Conservation (phyloP, 345 rosid genomes). For the Gossypium stocksii region DNA sequence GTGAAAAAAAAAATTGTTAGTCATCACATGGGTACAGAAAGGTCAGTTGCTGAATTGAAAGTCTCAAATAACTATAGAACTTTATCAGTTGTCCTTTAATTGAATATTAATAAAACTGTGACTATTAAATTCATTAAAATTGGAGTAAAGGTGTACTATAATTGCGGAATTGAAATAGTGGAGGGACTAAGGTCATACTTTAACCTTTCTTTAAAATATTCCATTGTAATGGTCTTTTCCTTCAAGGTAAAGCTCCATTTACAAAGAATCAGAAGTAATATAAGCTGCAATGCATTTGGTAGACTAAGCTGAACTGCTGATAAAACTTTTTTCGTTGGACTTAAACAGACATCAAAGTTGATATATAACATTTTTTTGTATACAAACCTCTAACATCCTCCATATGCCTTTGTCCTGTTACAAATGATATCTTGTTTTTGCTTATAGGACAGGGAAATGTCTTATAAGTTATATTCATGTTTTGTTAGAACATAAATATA, state of each 20-base stretch:
- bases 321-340: neutral
- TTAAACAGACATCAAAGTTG: neutral
- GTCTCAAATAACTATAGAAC: neutral
- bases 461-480: neutral
- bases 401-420: neutral
- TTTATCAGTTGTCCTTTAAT: neutral
- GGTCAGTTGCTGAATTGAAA: neutral
- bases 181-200: constrained; percentile 1
- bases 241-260: neutral
- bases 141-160: neutral
- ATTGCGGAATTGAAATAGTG: neutral
- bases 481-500: neutral
- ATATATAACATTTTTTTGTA: neutral
- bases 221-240: neutral
- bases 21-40: neutral
- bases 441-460: neutral
- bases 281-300: neutral
- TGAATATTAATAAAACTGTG: neutral
- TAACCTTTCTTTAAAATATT: neutral
- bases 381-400: neutral
- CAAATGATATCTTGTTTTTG: neutral
- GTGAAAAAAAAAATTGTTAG: neutral
- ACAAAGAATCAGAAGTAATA: neutral
- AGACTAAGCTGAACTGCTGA: neutral
- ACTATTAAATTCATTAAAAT: neutral